Evolutionary conservation across 768 basidiomycete genomes (phyloP), one percentile per base, ranked within the genome.

Genomic region (Kwoniella pini): DNA sequence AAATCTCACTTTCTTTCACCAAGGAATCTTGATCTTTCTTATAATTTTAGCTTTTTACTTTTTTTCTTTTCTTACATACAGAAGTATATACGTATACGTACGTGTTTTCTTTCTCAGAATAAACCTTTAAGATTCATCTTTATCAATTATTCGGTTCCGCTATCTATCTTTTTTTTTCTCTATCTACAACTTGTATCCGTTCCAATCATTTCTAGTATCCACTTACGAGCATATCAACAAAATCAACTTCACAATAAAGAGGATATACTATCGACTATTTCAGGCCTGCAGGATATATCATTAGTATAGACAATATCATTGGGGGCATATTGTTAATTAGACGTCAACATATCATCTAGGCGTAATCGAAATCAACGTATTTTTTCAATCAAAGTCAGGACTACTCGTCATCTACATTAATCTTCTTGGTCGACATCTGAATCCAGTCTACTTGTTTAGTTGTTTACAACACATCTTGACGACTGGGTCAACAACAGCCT

Each of bases 131-230:
- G n/a, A n/a, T n/a, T n/a, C 26, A 21, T 50, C 27, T 50, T 50
- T 50, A 50, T 50, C 48, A 50, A 30, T 50, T 50, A 28, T 50
- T 50, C 48, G 48, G 48, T 50, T 50, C 48, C 48, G 26, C 48
- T 50, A 46, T 46, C 44, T 24, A 46, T 24, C 6, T 24, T 26
- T 7, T 22, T 9, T 10, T 43, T 10, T 6, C 3, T 22, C 10
- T 22, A 50, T 50, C 27, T 50, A 17, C 7, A 3, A 15, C 30
- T 13, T 13, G 15, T 50, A 12, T 17, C 13, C 31, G 15, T 15
- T 50, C 19, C 24, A 13, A 30, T 46, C 27, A 1, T 31, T 19
- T 5, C 13, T 1, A 21, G 0, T 15, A 15, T n/a, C 24, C 24
- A 11, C 24, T 5, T 7, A 46, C 9, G 5, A 26, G 4, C 7